phyloP scores from a whole-genome alignment of 1,284 basidiomycete genomes.

The Apiotrichum porosum region DNA sequence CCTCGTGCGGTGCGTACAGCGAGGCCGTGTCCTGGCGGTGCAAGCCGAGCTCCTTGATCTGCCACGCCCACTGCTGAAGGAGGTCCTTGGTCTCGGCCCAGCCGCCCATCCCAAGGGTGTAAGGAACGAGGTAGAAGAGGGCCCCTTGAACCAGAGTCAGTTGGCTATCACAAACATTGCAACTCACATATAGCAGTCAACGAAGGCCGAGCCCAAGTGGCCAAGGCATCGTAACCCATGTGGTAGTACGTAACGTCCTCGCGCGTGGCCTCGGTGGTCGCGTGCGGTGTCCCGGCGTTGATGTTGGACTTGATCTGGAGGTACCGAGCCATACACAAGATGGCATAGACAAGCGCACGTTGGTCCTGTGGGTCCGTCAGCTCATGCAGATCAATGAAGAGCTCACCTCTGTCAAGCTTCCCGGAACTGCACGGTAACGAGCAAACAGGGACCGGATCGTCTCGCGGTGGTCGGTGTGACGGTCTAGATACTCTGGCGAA shows the following conservation, averaged over 20 bases:
- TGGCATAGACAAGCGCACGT: slow-evolving; percentile 20
- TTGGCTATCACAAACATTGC: no score
- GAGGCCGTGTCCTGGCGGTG: slow-evolving; percentile 18
- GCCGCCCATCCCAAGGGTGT: slow-evolving; percentile 18
- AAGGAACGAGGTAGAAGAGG: slow-evolving; percentile 23
- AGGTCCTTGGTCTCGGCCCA: slow-evolving; percentile 20
- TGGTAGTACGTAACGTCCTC: slow-evolving; percentile 31
- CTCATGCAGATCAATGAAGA: slow-evolving; percentile 24
- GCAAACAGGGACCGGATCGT: slow-evolving; percentile 12
- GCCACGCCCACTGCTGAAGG: slow-evolving; percentile 26
- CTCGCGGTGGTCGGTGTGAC: slow-evolving; percentile 1
- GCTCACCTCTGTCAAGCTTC: slow-evolving; percentile 15
- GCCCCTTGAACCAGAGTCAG: slow-evolving; percentile 10
- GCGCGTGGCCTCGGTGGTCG: slow-evolving; percentile 1
- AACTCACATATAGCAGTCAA: slow-evolving; percentile 22
- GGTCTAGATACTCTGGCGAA: slow-evolving; percentile 4
- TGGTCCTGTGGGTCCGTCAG: slow-evolving; percentile 29
- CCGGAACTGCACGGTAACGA: slow-evolving; percentile 22
- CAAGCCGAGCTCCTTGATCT: slow-evolving; percentile 23
- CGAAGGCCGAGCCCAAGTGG: slow-evolving; percentile 20
- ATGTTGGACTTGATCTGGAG: slow-evolving; percentile 8
- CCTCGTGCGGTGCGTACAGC: slow-evolving; percentile 23
- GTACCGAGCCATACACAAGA: slow-evolving; percentile 18
- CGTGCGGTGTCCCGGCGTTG: background rate
- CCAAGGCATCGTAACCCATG: slow-evolving; percentile 21